Evolutionary conservation across 139 green algal species (phyloP).

Genomic region (Mesotaenium endlicherianum): DNA sequence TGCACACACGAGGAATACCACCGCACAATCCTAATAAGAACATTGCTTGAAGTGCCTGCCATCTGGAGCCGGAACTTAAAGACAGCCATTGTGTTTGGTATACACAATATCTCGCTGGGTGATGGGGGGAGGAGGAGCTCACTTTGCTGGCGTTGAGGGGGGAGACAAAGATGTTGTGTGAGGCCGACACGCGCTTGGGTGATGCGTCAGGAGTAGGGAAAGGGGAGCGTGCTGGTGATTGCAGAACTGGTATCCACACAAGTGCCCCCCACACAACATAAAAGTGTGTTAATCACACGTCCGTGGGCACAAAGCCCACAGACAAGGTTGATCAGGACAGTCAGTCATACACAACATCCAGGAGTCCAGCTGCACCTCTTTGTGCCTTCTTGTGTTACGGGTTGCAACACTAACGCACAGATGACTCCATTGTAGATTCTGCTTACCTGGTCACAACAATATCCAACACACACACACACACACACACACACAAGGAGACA

Average conservation of each 20-base stretch:
- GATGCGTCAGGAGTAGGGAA: background rate
- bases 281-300: background rate
- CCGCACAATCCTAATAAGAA: background rate
- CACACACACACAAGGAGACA: background rate
- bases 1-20: background rate
- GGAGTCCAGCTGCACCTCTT: background rate
- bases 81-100: background rate
- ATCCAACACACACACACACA: background rate
- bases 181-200: background rate
- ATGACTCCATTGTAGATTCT: background rate
- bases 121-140: background rate
- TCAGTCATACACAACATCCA: background rate
- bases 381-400: background rate
- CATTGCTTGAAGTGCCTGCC: background rate
- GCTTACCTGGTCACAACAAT: too few species aligned
- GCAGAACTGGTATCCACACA: background rate
- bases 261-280: background rate
- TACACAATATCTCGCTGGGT: background rate
- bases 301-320: background rate
- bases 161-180: slow-evolving; percentile 53
- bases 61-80: background rate
- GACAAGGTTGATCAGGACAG: background rate
- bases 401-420: background rate
- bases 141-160: slow-evolving; percentile 24
- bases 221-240: background rate